phyloP scores from a whole-genome alignment of 1,284 basidiomycete species.

The Meripilus lineatus region DNA sequence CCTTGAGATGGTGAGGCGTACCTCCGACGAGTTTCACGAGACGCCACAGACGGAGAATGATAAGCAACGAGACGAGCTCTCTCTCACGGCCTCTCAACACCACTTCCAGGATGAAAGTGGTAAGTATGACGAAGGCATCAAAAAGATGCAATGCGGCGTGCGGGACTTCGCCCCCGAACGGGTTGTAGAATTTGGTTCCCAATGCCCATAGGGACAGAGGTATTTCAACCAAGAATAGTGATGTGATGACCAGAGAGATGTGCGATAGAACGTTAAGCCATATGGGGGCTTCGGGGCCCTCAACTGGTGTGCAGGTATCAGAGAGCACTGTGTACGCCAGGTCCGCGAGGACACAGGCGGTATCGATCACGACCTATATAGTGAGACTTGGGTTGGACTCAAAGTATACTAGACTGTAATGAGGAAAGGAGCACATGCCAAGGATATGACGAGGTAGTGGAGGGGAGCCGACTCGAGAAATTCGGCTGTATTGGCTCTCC shows the following conservation, averaged over 20 bases:
- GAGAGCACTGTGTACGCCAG: slow-evolving; percentile 63
- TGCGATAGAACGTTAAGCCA: slow-evolving; percentile 62
- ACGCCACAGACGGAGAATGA: slow-evolving; percentile 74
- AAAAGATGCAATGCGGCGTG: slow-evolving; percentile 65
- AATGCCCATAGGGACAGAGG: slow-evolving; percentile 63
- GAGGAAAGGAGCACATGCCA: slow-evolving; percentile 40
- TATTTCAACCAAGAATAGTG: slow-evolving; percentile 72
- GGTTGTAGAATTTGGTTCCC: slow-evolving; percentile 54
- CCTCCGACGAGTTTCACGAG: slow-evolving; percentile 76
- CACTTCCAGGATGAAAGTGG: slow-evolving; percentile 69
- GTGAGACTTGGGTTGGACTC: slow-evolving; percentile 3
- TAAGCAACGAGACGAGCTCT: slow-evolving; percentile 64
- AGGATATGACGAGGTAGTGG: slow-evolving; percentile 55
- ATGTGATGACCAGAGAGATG: slow-evolving; percentile 63
- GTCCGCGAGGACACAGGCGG: slow-evolving; percentile 61
- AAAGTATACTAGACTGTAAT: slow-evolving; percentile 8
- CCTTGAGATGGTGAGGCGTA: slow-evolving; percentile 25
- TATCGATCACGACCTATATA: slow-evolving; percentile 58
- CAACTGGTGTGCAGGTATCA: slow-evolving; percentile 42
- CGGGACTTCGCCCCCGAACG: slow-evolving; percentile 38
- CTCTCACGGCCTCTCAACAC: slow-evolving; percentile 59
- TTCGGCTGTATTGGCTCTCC: slow-evolving; percentile 36
- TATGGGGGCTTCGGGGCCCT: slow-evolving; percentile 36
- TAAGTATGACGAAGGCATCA: slow-evolving; percentile 64
- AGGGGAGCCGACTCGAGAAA: slow-evolving; percentile 49